Evolutionary conservation across 2,329 filamentous ascomycete species (phyloP).

Genomic region (Sporothrix curviconia): DNA sequence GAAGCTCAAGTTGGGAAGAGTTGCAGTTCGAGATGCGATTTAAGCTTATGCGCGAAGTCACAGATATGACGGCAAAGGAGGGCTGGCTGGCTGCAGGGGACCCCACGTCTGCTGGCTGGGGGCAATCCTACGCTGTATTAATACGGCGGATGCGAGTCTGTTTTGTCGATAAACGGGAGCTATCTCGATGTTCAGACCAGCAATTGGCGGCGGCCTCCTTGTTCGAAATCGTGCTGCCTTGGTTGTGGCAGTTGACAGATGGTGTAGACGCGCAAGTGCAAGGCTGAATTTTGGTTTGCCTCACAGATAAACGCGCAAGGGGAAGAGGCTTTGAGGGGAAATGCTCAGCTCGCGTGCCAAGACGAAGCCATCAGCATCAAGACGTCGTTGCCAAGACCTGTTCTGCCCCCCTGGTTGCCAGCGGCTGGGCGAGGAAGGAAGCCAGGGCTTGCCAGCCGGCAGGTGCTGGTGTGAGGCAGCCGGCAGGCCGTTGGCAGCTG

Average conservation of each 20-base stretch:
- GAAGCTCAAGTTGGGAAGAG: no score
- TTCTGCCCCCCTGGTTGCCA: neutral
- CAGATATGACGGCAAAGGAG: conserved; percentile 8
- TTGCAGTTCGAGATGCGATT: neutral
- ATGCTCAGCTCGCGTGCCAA: conserved; percentile 6
- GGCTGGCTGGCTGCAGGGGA: conserved; percentile 2
- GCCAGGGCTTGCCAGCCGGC: neutral
- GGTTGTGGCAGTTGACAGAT: neutral
- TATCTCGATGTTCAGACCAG: no score
- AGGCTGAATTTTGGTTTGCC: neutral
- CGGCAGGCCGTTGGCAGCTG: neutral
- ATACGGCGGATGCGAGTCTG: neutral
- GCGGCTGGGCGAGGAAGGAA: no score
- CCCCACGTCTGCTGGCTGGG: conserved; percentile 11
- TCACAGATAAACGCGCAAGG: neutral
- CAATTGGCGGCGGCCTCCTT: conserved; percentile 6
- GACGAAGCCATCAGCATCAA: conserved; percentile 1
- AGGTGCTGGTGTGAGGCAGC: neutral
- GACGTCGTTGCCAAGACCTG: conserved; percentile 1
- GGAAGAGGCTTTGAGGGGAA: neutral
- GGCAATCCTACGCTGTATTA: neutral
- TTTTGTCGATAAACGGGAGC: neutral
- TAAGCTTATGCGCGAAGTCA: conserved; percentile 8
- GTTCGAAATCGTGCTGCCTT: neutral
- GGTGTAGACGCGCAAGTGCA: neutral